Evolutionary conservation across 2,329 filamentous ascomycete genomes (phyloP), one percentile per base, ranked within the genome.

Genomic region (Ophiostoma sp.): DNA sequence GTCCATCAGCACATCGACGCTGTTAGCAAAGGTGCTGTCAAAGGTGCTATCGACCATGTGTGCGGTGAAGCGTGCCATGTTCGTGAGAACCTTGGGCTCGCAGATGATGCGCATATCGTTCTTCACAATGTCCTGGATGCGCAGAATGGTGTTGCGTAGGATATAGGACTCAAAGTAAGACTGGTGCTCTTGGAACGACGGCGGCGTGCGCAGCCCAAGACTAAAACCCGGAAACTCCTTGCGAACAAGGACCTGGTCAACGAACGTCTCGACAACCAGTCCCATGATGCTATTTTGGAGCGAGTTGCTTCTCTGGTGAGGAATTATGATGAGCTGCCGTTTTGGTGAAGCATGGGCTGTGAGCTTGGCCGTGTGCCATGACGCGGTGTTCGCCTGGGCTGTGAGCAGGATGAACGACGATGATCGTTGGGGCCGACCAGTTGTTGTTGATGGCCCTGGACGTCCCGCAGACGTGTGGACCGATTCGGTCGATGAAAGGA

Each of bases 1-100:
- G 74, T 98, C 93, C 44, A 98, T 84, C 73, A 95, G 85, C 4
- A 87, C 84, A 73, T 93, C 90, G 1, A 91, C 91, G 1, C 94
- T 94, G 72, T 95, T 89, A 71, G 97, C 86, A 75, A 98, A 98
- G 92, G 93, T 97, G 16, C 95, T 95, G 78, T 98, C 95, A 72
- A 95, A 97, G 12, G 97, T 89, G 5, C 92, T 91, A 76, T 99
- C 95, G 0, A 90, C 87, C 76, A 98, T 85, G 75, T 98, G 92
- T 2, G 86, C 81, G 44, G 89, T 87, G 71, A 97, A 90, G 12
- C 93, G 87, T 0, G 90, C 89, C 75, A 99, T 82, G 73, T 99
- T 99, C 4, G 90, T 94, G 65, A 99, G 81, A 0, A 96, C 85
- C 70, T 89, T 88, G 0, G 95, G 91, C 75, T 98, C 93, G 68